Base-by-base conservation (phyloP, 2,329 filamentous ascomycete species). In the Exophiala sp. region DNA sequence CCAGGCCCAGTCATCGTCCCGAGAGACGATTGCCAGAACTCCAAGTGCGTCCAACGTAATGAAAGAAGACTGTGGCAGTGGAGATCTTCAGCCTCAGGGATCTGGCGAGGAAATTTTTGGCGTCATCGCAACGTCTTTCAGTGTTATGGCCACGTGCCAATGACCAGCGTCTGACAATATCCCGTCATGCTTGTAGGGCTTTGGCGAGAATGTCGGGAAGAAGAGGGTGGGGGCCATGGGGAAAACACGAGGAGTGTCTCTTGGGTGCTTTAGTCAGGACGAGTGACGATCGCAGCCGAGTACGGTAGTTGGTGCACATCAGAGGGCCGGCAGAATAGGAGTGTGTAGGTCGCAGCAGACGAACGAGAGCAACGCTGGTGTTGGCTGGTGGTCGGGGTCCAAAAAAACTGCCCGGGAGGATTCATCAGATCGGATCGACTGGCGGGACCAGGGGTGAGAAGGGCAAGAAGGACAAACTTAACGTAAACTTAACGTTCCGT, bases 1-100 rank as follows among this genome's bases (percentile, higher is more conserved):
- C 32, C 47, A 48, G 40, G 49, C 18, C 53, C 5, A 35, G 49
- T 56, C 57, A 42, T 59, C 52, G 48, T 54, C 57, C 47, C 46
- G 29, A 24, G 29, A 14, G 43, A 39, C 34, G 42, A 50, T 29
- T 52, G 39, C 42, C 32, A 38, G 39, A 32, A 8, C 16, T 43
- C n/a, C 21, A 5, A 32, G 10, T 10, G 12, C 20, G 49, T 49
- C 52, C 38, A 44, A 40, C 21, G 40, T 44, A 43, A 36, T 46
- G 42, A 9, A 29, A 12, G 35, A 38, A 16, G 12, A n/a, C 16
- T 38, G 20, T 24, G 36, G 33, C 34, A 49, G 11, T 24, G 9
- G 14, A 18, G 11, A 29, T 49, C 47, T 40, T 50, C 51, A 52
- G 48, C 55, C 47, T 55, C 52, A 55, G 51, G 45, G 41, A 3